Conservation (phyloP, 192 early-diverging fungal genomes). For the Backusella liffmaniae region DNA sequence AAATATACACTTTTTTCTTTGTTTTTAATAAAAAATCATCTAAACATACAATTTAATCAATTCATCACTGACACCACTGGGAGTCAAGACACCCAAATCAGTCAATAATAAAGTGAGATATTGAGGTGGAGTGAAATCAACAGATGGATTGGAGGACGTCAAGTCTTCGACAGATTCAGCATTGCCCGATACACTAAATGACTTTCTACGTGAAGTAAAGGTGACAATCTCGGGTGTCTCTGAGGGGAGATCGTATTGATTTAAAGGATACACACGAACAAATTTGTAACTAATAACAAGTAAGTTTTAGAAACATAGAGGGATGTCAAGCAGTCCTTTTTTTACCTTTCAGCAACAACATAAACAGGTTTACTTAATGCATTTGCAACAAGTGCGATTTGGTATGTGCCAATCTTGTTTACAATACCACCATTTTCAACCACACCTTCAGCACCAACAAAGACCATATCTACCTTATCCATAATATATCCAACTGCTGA, state of each 20-base stretch:
- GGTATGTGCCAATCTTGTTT: slow-evolving; percentile 96
- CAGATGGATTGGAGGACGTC: slow-evolving; percentile 63
- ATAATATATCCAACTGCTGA: slow-evolving; percentile 93
- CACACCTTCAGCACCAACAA: slow-evolving; percentile 98
- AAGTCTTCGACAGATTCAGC: slow-evolving; percentile 26
- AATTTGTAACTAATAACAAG: slow-evolving; percentile 81
- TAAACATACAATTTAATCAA: slow-evolving; percentile 81
- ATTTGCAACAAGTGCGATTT: slow-evolving; percentile 92
- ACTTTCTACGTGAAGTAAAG: slow-evolving; percentile 31
- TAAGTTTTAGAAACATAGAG: neutral
- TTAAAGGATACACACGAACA: slow-evolving; percentile 91
- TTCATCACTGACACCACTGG: slow-evolving; percentile 84
- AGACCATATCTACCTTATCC: slow-evolving; percentile 93
- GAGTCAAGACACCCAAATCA: slow-evolving; percentile 89
- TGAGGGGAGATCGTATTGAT: slow-evolving; percentile 91
- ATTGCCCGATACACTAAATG: slow-evolving; percentile 13
- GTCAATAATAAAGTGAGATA: slow-evolving; percentile 90
- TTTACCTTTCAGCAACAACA: slow-evolving; percentile 87
- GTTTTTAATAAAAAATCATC: slow-evolving; percentile 11
- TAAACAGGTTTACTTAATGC: slow-evolving; percentile 95
- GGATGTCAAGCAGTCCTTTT: neutral
- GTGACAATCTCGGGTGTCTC: slow-evolving; percentile 65
- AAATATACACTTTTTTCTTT: slow-evolving; percentile 11
- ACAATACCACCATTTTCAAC: slow-evolving; percentile 97
- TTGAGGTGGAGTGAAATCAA: slow-evolving; percentile 94